Conservation (phyloP, 306 rosid genomes). For the Quercus aquifolioides region DNA sequence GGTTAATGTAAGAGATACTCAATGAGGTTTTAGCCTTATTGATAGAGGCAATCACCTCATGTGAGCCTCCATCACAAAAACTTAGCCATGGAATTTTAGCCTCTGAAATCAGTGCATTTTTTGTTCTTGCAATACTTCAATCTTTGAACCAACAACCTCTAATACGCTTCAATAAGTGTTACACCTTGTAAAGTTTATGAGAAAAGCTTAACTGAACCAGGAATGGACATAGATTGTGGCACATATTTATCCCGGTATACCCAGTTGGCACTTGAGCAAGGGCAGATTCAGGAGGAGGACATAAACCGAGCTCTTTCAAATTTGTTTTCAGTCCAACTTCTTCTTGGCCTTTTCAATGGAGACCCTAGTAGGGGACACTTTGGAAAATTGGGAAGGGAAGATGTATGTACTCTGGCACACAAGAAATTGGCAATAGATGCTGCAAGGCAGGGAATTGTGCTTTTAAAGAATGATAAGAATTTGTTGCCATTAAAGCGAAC, state of each 20-base stretch:
- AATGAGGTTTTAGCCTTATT: not conserved
- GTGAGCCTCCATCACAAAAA: not conserved
- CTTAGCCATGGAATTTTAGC: not conserved
- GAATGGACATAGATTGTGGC: slow-evolving; percentile 81
- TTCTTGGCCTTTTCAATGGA: slow-evolving; percentile 78
- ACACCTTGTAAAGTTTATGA: no score
- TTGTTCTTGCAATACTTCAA: not conserved
- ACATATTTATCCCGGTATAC: slow-evolving; percentile 55
- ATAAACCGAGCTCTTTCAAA: slow-evolving; percentile 70
- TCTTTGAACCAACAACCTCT: not conserved
- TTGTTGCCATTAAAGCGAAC: slow-evolving; percentile 63
- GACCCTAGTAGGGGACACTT: slow-evolving; percentile 55
- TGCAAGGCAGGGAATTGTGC: slow-evolving; percentile 82
- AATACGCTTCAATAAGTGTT: no score
- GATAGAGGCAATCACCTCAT: not conserved
- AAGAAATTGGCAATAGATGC: slow-evolving; percentile 73
- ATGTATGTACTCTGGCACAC: slow-evolving; percentile 68
- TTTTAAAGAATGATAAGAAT: slow-evolving; percentile 68
- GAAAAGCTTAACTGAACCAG: slow-evolving; percentile 17
- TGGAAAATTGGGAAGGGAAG: slow-evolving; percentile 64
- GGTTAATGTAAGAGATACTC: not conserved
- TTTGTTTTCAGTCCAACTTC: slow-evolving; percentile 75
- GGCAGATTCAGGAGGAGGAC: slow-evolving; percentile 71
- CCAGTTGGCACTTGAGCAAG: slow-evolving; percentile 52
- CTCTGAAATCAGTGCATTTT: not conserved